Percentiles rank a stretch among this genome's conserved stretches.
Conservation (phyloP, 1,284 basidiomycete species). For the Moesziomyces sp. region DNA sequence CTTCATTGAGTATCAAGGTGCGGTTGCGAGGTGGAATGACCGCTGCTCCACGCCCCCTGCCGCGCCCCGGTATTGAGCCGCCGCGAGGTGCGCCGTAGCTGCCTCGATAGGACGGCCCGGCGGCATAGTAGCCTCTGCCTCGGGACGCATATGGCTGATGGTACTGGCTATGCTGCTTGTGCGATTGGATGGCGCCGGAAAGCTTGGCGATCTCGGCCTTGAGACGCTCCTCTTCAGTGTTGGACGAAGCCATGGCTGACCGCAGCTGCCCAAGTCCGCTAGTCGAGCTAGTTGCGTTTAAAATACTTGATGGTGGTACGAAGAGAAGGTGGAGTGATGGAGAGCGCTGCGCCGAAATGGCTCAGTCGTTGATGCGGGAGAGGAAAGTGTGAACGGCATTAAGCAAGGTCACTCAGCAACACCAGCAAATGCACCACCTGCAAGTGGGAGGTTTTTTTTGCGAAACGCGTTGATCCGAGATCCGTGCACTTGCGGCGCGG, state of each 20-base stretch:
- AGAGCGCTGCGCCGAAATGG: not conserved
- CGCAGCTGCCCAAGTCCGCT: not conserved
- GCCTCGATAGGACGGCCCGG: constrained; percentile 16
- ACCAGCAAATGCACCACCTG: not conserved
- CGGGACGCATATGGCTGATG: constrained; percentile 14
- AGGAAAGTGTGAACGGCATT: not conserved
- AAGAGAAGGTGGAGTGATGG: not conserved
- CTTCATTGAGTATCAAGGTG: constrained; percentile 42
- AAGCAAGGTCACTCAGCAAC: not conserved
- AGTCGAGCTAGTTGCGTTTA: not conserved
- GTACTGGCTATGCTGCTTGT: constrained; percentile 27
- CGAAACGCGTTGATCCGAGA: not conserved
- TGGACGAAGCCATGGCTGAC: constrained; percentile 6
- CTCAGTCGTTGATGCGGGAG: not conserved
- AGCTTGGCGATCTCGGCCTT: constrained; percentile 62
- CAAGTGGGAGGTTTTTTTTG: not conserved
- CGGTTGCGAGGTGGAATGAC: constrained; percentile 37
- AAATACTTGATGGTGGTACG: not conserved
- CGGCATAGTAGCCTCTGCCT: constrained; percentile 17
- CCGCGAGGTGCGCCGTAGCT: constrained; percentile 13
- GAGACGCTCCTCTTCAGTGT: constrained; percentile 53
- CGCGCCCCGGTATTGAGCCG: constrained; percentile 9
- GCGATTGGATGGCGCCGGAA: constrained; percentile 58
- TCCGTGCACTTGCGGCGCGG: not conserved
- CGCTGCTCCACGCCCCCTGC: constrained; percentile 33